Conservation (phyloP, 345 rosid species). For the Kandelia obovata region DNA sequence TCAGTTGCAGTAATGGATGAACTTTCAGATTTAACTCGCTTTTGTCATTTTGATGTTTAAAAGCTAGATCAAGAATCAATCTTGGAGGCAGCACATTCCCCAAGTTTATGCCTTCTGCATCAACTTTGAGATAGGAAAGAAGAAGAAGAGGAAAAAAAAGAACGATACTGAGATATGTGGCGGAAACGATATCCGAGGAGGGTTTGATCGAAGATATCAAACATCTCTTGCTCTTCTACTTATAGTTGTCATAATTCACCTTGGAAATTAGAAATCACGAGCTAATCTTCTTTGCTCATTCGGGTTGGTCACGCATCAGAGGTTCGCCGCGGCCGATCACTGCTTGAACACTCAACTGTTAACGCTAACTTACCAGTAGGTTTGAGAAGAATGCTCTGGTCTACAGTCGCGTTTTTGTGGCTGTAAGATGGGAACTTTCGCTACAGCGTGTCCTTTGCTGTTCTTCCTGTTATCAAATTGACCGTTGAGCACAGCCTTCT, state of each 20-base stretch:
- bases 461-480: background rate
- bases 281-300: background rate
- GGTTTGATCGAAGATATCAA: too few relatives aligned
- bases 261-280: background rate
- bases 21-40: constrained; percentile 1
- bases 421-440: too few relatives aligned
- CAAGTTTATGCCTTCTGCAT: background rate
- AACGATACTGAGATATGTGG: background rate
- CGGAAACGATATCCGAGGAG: background rate
- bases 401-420: too few relatives aligned
- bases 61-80: constrained; percentile 5
- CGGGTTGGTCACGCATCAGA: background rate
- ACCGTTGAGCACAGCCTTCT: background rate
- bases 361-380: too few relatives aligned
- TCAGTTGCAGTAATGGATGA: constrained; percentile 10
- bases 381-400: too few relatives aligned
- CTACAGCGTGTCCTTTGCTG: background rate
- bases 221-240: too few relatives aligned
- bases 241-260: too few relatives aligned
- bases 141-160: background rate
- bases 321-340: too few relatives aligned
- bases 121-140: background rate
- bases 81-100: background rate
- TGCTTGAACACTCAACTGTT: too few relatives aligned
- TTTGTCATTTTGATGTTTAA: background rate